Evolutionary conservation across 495 filamentous ascomycete species (phyloP).

Genomic region (Astrocystis sublimbata): DNA sequence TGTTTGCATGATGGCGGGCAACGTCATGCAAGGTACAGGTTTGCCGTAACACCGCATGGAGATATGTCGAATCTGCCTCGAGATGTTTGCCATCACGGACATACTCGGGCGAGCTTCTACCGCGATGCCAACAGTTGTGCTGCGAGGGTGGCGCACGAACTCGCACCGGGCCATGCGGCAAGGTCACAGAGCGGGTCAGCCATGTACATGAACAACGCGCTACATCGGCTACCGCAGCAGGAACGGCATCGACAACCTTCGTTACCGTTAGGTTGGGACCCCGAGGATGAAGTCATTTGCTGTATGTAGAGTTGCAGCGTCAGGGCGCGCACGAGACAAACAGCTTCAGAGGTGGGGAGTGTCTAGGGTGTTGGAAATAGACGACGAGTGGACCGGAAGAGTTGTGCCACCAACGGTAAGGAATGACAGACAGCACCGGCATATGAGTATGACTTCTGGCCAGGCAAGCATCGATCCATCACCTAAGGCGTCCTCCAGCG

Average conservation of each 20-base stretch:
- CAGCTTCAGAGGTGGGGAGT: not conserved
- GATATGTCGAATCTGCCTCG: slow-evolving; percentile 14
- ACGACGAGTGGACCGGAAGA: not conserved
- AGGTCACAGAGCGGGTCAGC: not conserved
- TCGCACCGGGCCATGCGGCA: slow-evolving; percentile 5
- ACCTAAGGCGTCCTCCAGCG: not conserved
- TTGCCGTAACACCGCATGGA: slow-evolving; percentile 5
- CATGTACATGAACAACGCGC: slow-evolving; percentile 13
- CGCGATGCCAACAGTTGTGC: slow-evolving; percentile 12
- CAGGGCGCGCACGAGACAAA: slow-evolving; percentile 1
- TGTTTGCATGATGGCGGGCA: slow-evolving; percentile 13
- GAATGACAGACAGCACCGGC: slow-evolving; percentile 1
- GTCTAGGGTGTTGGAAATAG: slow-evolving; percentile 18
- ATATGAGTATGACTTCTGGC: not conserved
- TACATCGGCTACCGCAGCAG: slow-evolving; percentile 7
- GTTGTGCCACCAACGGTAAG: slow-evolving; percentile 10
- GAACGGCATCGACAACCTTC: slow-evolving; percentile 6
- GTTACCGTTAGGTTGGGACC: slow-evolving; percentile 10
- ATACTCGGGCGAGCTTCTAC: slow-evolving; percentile 10
- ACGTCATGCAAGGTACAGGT: slow-evolving; percentile 5
- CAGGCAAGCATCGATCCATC: not conserved
- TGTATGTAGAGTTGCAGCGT: slow-evolving; percentile 8
- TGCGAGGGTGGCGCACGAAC: slow-evolving; percentile 8
- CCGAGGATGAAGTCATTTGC: slow-evolving; percentile 16
- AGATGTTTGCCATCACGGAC: not conserved